Base-by-base conservation (phyloP, 2,329 filamentous ascomycete species). In the Cytospora mali region DNA sequence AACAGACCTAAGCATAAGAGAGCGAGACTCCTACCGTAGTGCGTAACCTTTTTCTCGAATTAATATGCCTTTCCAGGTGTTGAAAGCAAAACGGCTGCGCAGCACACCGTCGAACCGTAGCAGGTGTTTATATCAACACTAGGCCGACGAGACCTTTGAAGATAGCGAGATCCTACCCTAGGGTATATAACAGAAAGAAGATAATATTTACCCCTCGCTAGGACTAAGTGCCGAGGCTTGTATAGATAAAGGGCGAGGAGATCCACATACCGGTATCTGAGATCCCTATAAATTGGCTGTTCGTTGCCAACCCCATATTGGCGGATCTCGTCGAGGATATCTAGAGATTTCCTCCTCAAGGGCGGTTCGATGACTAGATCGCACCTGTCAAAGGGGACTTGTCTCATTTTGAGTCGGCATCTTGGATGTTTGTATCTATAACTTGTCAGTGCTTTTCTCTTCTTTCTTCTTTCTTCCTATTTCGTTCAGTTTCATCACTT, bases 191-290 rank as follows among this genome's bases (percentile, higher is more conserved):
- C 28, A 28, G 54, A 27, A 54, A 28, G 11, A 54, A 31, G 27
- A 35, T 54, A 9, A 25, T 54, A n/a, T 48, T 54, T 27, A 27
- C 28, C 27, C 58, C 58, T 48, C 50, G 50, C 9, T 54, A 35
- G 58, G 58, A 60, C 49, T 60, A 50, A 50, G 48, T 29, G 21
- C 28, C 50, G 9, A 60, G 25, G 29, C 29, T 54, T 35, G 39
- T 21, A 5, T 31, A 21, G 33, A 29, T 3, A 16, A 18, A 21
- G 13, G 28, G 28, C 2, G 50, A 49, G 25, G 58, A 60, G 28
- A 27, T 29, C 23, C 21, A 54, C 14, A 49, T 54, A 25, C 14
- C 50, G 16, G 51, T 23, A 2, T 4, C 28, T 0, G 50, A 54
- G 28, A 50, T 51, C 2, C 10, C 46, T 16, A 14, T 33, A 6